phyloP scores from a whole-genome alignment of 2,329 filamentous ascomycete species.

The Neonectria faginata region DNA sequence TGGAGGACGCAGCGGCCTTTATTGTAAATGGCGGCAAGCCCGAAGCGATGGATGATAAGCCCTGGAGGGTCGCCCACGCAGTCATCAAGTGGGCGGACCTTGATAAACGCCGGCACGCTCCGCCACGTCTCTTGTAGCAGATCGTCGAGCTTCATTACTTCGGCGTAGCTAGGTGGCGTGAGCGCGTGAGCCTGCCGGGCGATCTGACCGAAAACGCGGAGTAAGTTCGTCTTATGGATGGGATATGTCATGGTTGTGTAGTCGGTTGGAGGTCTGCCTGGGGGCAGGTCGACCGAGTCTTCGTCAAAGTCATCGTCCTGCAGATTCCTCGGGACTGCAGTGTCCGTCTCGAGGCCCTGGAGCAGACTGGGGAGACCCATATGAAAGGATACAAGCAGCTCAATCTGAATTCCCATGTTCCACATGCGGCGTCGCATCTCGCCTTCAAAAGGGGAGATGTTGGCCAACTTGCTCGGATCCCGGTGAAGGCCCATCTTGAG shows the following conservation, averaged over 20 bases:
- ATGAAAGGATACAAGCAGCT: constrained; percentile 74
- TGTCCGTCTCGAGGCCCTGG: constrained; percentile 72
- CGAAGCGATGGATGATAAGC: constrained; percentile 65
- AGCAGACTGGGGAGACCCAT: constrained; percentile 76
- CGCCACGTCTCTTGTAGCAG: constrained; percentile 59
- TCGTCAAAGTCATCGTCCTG: constrained; percentile 74
- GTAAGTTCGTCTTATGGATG: constrained; percentile 62
- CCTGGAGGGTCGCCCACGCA: constrained; percentile 60
- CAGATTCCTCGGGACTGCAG: constrained; percentile 69
- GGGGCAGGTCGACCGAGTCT: constrained; percentile 65
- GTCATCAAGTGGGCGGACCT: constrained; percentile 60
- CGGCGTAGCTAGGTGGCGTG: constrained; percentile 59
- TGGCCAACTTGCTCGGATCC: constrained; percentile 63
- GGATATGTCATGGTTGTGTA: constrained; percentile 69
- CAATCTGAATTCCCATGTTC: constrained; percentile 68
- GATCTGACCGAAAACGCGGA: constrained; percentile 62
- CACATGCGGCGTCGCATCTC: constrained; percentile 67
- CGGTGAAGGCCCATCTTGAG: constrained; percentile 70
- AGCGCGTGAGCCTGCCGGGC: constrained; percentile 63
- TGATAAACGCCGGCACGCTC: constrained; percentile 61
- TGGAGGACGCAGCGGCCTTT: constrained; percentile 69
- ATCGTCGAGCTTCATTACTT: constrained; percentile 62
- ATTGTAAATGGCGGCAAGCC: constrained; percentile 63
- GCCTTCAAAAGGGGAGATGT: constrained; percentile 63
- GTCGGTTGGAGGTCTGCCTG: constrained; percentile 66